phyloP scores from a whole-genome alignment of 2,329 filamentous ascomycete species.

The Teratosphaeria pseudoeucalypti region DNA sequence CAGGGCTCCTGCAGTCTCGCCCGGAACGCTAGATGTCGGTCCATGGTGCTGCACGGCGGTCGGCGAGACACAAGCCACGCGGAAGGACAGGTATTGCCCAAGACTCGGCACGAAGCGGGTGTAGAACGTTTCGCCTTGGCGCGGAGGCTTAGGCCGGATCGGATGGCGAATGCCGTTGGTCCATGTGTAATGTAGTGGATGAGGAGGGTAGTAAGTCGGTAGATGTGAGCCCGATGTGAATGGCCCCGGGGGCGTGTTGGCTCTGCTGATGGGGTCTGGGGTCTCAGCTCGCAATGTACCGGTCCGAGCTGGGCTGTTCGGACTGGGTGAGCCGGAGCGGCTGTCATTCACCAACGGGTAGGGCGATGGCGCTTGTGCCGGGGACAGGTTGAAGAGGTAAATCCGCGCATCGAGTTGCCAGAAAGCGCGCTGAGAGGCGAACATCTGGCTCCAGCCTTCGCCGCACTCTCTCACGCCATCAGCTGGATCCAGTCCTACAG shows the following conservation, averaged over 20 bases:
- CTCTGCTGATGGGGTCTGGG: conserved; percentile 12
- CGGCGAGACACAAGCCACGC: conserved; percentile 62
- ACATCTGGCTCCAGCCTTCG: conserved; percentile 68
- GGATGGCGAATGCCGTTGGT: conserved; percentile 76
- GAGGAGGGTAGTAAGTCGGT: conserved; percentile 81
- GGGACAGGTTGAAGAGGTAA: conserved; percentile 77
- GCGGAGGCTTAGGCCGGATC: conserved; percentile 73
- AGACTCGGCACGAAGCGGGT: conserved; percentile 74
- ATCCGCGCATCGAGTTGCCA: conserved; percentile 85
- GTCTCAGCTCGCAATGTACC: conserved; percentile 1
- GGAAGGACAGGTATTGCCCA: conserved; percentile 77
- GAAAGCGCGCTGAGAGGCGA: conserved; percentile 68
- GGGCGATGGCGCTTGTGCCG: conserved; percentile 36
- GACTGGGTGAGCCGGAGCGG: conserved; percentile 40
- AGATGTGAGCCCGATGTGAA: conserved; percentile 77
- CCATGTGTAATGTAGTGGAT: conserved; percentile 69
- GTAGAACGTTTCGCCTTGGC: conserved; percentile 87
- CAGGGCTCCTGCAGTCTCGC: not conserved
- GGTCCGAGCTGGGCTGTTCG: conserved; percentile 9
- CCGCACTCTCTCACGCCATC: conserved; percentile 42
- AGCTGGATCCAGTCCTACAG: conserved; percentile 53
- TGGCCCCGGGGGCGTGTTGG: conserved; percentile 43
- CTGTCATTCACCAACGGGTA: conserved; percentile 39
- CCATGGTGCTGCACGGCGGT: conserved; percentile 56
- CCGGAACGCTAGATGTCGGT: conserved; percentile 32